Percentiles rank a stretch among this genome's conserved stretches.
phyloP scores from a whole-genome alignment of 73 alveolate species.

The Tetrahymena elliotti region DNA sequence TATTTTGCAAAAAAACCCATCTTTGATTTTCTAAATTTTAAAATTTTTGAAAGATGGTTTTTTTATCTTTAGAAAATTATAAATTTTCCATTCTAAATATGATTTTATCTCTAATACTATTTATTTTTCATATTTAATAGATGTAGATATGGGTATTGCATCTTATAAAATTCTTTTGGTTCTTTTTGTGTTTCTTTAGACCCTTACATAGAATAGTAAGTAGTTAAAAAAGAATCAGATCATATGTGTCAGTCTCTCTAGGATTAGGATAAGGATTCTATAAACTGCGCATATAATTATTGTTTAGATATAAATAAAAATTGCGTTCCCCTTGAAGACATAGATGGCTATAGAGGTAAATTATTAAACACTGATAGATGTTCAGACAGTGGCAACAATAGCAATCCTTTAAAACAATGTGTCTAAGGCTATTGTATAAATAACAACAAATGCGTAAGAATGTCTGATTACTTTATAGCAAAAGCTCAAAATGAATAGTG shows the following conservation, averaged over 20 bases:
- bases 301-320: neutral
- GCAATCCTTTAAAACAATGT: neutral
- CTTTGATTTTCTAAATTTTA: too few species aligned
- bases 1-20: too few species aligned
- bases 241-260: neutral
- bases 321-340: neutral
- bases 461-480: neutral
- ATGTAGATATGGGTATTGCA: neutral
- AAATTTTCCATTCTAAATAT: too few species aligned
- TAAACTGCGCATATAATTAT: neutral
- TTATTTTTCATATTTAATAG: too few species aligned
- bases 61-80: too few species aligned
- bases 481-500: neutral
- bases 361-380: neutral
- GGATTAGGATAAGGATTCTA: neutral
- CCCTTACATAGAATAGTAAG: neutral
- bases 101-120: too few species aligned
- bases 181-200: neutral
- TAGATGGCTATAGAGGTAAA: neutral
- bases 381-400: neutral
- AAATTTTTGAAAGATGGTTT: too few species aligned
- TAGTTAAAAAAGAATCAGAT: neutral
- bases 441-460: neutral
- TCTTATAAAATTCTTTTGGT: neutral
- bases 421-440: neutral